These are phyloP conservation scores for Haplographium delicatum DNA, from an alignment of 495 filamentous ascomycete species.

Conservation along the genomic window DNA sequence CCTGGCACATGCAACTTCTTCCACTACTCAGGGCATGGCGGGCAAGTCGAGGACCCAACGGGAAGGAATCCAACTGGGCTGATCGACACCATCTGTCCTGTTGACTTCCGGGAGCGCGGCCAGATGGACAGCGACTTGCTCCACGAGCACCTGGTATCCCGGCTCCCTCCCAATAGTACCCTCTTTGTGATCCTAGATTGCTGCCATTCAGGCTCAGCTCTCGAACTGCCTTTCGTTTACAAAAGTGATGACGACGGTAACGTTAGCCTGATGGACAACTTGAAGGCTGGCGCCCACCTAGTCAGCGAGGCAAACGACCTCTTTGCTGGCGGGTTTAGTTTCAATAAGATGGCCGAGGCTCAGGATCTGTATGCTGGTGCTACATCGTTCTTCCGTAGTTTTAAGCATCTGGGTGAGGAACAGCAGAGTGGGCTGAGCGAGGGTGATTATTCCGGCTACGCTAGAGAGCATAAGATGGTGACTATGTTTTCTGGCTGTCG, in stretches of 20 bases:
- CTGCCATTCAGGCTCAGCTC: constrained; percentile 55
- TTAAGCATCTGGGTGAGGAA: constrained; percentile 40
- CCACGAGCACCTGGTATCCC: constrained; percentile 47
- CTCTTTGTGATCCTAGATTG: constrained; percentile 56
- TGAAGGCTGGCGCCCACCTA: constrained; percentile 45
- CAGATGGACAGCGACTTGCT: constrained; percentile 47
- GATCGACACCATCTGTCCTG: constrained; percentile 52
- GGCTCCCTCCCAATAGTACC: constrained; percentile 42
- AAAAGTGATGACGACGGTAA: constrained; percentile 49
- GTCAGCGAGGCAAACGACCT: constrained; percentile 42
- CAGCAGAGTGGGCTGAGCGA: constrained; percentile 38
- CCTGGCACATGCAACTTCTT: constrained; percentile 28
- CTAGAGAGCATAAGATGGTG: constrained; percentile 46
- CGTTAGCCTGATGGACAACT: constrained; percentile 49
- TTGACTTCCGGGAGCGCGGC: constrained; percentile 44
- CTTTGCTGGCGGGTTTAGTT: constrained; percentile 42
- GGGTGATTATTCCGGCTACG: constrained; percentile 32
- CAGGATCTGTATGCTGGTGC: constrained; percentile 48
- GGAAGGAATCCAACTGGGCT: constrained; percentile 30
- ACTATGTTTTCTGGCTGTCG: constrained; percentile 56
- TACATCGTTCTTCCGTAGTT: constrained; percentile 46
- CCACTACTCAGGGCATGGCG: constrained; percentile 54
- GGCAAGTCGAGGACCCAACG: constrained; percentile 23
- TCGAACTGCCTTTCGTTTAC: constrained; percentile 55
- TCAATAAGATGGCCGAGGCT: constrained; percentile 41